Base-by-base conservation (phyloP, 1,284 basidiomycete genomes). In the Sanghuangporus weigelae region DNA sequence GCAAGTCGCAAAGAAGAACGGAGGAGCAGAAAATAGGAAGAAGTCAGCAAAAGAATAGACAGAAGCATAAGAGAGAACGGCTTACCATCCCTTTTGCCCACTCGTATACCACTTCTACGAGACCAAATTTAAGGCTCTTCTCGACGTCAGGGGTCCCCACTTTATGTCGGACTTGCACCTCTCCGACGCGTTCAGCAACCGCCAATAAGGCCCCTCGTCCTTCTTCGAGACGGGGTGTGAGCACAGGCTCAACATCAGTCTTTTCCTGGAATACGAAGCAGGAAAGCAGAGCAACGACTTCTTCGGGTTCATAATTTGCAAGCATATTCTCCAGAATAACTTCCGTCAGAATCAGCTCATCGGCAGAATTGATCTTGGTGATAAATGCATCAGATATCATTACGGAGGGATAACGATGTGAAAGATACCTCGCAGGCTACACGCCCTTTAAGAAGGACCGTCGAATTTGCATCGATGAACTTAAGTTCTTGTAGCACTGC, bases 231-330 rank as follows among this genome's bases (percentile, higher is more conserved):
- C 87, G 90, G 6, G 86, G 83, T 1, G 92, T 85, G 51, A 98
- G 82, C 6, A 82, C 76, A 16, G 96, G 95, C 69, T 96, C 90
- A 6, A 86, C 80, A 19, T 96, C 93, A 11, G 94, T 95, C 79
- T 98, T 98, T 72, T 99, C 97, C 73, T 98, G 95, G 75, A 98
- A 98, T 36, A 99, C 88, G 72, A 99, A 98, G 70, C 92, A 92
- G 4, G 96, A 98, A 2, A 99, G 82, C 38, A 99, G 82, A 0
- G 97, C 96, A n/a, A 98, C 96, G 49, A 96, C 93, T 76, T 99
- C 96, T 75, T 95, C 94, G 0, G 97, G 93, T 57, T 94, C 92
- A 74, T 94, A 98, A 19, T 81, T 80, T 3, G 93, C 92, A 16
- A 99, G 82, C 3, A 91, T 90, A 72, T 99, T 99, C 73, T 99